Conservation (phyloP, 106 monocot genomes). For the Narthecium ossifragum region DNA sequence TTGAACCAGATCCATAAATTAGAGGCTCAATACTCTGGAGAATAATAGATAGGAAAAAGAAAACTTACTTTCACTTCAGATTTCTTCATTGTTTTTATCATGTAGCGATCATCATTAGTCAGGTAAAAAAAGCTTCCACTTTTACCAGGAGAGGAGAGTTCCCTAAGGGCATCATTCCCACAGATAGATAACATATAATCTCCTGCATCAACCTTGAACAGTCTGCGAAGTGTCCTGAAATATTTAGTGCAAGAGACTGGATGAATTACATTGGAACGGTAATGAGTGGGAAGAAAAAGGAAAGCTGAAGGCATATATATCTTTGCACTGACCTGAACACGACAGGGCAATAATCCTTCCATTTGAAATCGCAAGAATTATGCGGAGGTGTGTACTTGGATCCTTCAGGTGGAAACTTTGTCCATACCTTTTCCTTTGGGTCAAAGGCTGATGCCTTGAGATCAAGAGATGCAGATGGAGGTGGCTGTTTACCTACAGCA, state of each 20-base stretch:
- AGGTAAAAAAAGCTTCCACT: slow-evolving; percentile 98
- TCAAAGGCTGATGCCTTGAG: slow-evolving; percentile 78
- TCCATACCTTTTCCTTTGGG: slow-evolving; percentile 87
- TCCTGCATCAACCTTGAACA: slow-evolving; percentile 88
- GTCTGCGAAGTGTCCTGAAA: slow-evolving; percentile 64
- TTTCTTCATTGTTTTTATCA: slow-evolving; percentile 99
- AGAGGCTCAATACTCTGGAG: background rate
- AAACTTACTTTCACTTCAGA: slow-evolving; percentile 85
- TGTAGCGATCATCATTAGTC: slow-evolving; percentile 84
- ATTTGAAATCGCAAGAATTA: slow-evolving; percentile 76
- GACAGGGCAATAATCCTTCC: slow-evolving; percentile 92
- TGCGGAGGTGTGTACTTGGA: slow-evolving; percentile 82
- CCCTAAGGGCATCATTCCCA: slow-evolving; percentile 89
- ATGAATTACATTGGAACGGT: too few relatives aligned
- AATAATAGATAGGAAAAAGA: background rate
- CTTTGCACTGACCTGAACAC: slow-evolving; percentile 63
- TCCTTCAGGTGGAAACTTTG: slow-evolving; percentile 85
- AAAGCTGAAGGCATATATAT: background rate
- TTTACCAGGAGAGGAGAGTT: slow-evolving; percentile 94
- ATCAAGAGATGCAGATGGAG: slow-evolving; percentile 32
- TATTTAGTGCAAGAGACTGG: background rate
- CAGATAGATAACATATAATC: slow-evolving; percentile 97
- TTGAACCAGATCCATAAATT: background rate
- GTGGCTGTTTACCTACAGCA: slow-evolving; percentile 63
- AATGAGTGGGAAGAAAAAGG: too few relatives aligned